Evolutionary conservation across 257 asterid genomes (phyloP), one percentile per base, ranked within the genome.

Genomic region (Jasminum sambac): DNA sequence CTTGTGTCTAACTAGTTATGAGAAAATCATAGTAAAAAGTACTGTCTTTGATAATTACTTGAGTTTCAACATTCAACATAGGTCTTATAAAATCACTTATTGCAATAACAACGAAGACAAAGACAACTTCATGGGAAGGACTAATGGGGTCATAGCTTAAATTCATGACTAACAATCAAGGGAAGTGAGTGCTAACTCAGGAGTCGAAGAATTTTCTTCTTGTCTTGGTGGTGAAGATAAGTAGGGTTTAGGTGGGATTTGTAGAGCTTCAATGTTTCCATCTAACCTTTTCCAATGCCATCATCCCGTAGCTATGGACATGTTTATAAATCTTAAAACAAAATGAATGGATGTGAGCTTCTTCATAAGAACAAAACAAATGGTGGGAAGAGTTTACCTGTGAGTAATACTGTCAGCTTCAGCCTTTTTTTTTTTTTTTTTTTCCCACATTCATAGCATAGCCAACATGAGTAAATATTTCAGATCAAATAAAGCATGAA

Each of bases 231-330:
- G 55, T 39, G 80, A 67, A 39, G 58, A 25, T 8, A 77, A 64
- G 64, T 48, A 41, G 34, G 78, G 62, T 34, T 71, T 81, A 0
- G 82, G 76, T 44, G 80, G 82, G 23, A 81, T 58, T 24, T 72
- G 59, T 60, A 81, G 50, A 10, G 55, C 67, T 23, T 38, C 66
- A 2, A 76, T 34, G 41, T 62, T 63, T 12, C 81, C 79, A 48
- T 80, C 71, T 55, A 80, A 38, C 12, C 77, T 81, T 0, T 21
- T 30, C 84, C n/a, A 78, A 11, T 0, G 73, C 26, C 88, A 74
- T 81, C 81, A 76, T 74, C 25, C 84, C 78, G 3, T 78, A 82
- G 70, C 84, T 76, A 41, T 78, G 78, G n/a, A 78, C 84, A 67
- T 30, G 36, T 30, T 30, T 30, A 30, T 30, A 30, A 30, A 30